A percentile compares a stretch with the other conserved stretches of the same genome.
Conservation (phyloP, 208 protist species). For the Polymyxa betae region DNA sequence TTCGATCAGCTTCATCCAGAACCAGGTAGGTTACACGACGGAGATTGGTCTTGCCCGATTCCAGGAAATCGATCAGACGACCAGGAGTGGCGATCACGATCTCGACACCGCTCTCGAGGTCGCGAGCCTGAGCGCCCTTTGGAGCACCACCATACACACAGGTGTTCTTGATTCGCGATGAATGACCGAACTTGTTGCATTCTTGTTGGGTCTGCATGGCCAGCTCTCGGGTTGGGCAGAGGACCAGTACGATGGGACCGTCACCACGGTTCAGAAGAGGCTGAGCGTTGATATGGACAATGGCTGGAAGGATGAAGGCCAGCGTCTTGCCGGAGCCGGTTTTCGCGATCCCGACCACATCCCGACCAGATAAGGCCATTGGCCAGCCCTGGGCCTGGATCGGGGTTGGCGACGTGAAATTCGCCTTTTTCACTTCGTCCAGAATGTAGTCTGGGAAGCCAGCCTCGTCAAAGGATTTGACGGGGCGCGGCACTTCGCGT, state of each 20-base stretch:
- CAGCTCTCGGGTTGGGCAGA: slow-evolving; percentile 84
- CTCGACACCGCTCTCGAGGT: slow-evolving; percentile 69
- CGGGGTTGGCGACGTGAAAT: slow-evolving; percentile 75
- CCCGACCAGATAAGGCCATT: slow-evolving; percentile 78
- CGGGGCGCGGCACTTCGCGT: slow-evolving; percentile 31
- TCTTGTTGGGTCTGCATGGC: slow-evolving; percentile 73
- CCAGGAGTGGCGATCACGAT: slow-evolving; percentile 88
- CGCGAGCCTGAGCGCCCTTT: slow-evolving; percentile 75
- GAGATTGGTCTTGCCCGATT: slow-evolving; percentile 75
- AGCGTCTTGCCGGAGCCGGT: slow-evolving; percentile 88
- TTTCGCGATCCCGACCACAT: slow-evolving; percentile 71
- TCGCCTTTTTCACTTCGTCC: slow-evolving; percentile 55
- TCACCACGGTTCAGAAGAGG: slow-evolving; percentile 69
- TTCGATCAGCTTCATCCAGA: slow-evolving; percentile 97
- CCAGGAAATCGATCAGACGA: slow-evolving; percentile 85
- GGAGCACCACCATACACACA: slow-evolving; percentile 72
- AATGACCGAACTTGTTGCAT: slow-evolving; percentile 56
- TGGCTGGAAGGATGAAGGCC: slow-evolving; percentile 81
- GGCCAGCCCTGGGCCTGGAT: slow-evolving; percentile 88
- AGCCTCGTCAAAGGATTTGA: slow-evolving; percentile 52
- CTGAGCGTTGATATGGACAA: slow-evolving; percentile 77
- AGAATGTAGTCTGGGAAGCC: slow-evolving; percentile 58
- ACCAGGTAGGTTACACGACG: slow-evolving; percentile 85
- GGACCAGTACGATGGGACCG: slow-evolving; percentile 79
- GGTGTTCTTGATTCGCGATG: slow-evolving; percentile 38